Percentiles rank a stretch among this genome's conserved stretches.
Evolutionary conservation across 1,284 basidiomycete species (phyloP).

Genomic region (Limonomyces culmigenus): DNA sequence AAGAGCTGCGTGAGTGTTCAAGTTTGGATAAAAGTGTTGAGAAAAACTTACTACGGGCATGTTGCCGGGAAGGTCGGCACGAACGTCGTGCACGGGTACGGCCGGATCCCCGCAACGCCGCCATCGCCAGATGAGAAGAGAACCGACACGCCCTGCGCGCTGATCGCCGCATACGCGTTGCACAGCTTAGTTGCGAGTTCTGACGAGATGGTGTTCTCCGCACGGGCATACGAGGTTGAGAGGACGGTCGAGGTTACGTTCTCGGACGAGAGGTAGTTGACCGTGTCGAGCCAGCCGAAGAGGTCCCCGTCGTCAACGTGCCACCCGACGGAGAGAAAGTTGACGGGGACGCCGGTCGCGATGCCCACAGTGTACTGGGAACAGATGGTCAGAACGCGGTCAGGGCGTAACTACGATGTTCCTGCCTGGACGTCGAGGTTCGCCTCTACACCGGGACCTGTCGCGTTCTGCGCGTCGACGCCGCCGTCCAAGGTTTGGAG

Average conservation of each 20-base stretch:
- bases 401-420: no score
- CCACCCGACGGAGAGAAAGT: constrained; percentile 10
- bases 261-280: constrained; percentile 5
- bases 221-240: constrained; percentile 4
- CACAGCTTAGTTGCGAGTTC: constrained; percentile 7
- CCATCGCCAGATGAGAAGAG: constrained; percentile 12
- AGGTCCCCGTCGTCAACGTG: constrained; percentile 5
- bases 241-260: constrained; percentile 7
- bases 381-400: no score
- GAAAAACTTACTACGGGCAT: not conserved
- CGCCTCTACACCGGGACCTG: constrained; percentile 6
- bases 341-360: constrained; percentile 9
- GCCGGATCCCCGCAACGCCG: constrained; percentile 10
- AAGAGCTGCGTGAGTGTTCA: no score
- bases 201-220: constrained; percentile 9
- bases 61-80: constrained; percentile 6
- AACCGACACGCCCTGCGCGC: constrained; percentile 10
- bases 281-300: constrained; percentile 7
- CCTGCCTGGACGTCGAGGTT: constrained; percentile 52
- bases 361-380: constrained; percentile 18
- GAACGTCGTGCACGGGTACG: constrained; percentile 3
- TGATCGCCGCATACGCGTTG: constrained; percentile 8
- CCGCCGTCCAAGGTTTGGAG: constrained; percentile 7
- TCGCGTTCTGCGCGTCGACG: constrained; percentile 5
- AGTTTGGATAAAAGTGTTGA: no score